phyloP scores from a whole-genome alignment of 73 alveolate species.

The Blepharisma japonicum region DNA sequence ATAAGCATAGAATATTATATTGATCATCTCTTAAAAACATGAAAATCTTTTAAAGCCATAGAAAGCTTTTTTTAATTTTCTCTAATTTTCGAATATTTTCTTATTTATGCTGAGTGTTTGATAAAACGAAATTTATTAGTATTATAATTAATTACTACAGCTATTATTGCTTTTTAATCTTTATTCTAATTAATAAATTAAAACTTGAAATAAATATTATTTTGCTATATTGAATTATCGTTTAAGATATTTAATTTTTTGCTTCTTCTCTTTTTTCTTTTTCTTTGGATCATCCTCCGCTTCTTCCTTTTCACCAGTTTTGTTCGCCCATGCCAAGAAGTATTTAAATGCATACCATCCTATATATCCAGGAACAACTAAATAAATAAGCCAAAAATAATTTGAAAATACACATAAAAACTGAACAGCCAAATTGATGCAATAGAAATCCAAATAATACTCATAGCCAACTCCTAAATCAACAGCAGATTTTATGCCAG shows the following conservation, averaged over 20 bases:
- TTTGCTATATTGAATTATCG: too few relatives aligned
- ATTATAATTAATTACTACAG: too few relatives aligned
- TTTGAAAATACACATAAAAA: constrained; percentile 5
- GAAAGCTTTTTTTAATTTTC: too few relatives aligned
- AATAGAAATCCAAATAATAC: constrained; percentile 8
- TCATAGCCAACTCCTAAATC: constrained; percentile 21
- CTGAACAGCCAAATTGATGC: constrained; percentile 17
- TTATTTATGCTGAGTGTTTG: too few relatives aligned
- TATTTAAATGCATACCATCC: constrained; percentile 20
- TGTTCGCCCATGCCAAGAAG: constrained; percentile 25
- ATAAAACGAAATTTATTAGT: too few relatives aligned
- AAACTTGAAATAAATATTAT: too few relatives aligned
- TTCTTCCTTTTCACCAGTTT: constrained; percentile 30
- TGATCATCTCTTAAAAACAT: too few relatives aligned
- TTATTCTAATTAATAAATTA: too few relatives aligned
- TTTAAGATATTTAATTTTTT: constrained; percentile 17
- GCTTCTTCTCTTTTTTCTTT: constrained; percentile 11
- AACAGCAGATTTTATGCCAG: constrained; percentile 1
- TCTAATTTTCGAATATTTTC: too few relatives aligned
- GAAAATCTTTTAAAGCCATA: too few relatives aligned
- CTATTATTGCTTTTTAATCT: too few relatives aligned
- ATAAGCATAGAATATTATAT: too few relatives aligned
- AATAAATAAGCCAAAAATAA: constrained; percentile 18
- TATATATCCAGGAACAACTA: constrained; percentile 6
- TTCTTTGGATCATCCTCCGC: neutral